Evolutionary conservation across 2,329 filamentous ascomycete species (phyloP).

Genomic region (Scedosporium aurantiacum): DNA sequence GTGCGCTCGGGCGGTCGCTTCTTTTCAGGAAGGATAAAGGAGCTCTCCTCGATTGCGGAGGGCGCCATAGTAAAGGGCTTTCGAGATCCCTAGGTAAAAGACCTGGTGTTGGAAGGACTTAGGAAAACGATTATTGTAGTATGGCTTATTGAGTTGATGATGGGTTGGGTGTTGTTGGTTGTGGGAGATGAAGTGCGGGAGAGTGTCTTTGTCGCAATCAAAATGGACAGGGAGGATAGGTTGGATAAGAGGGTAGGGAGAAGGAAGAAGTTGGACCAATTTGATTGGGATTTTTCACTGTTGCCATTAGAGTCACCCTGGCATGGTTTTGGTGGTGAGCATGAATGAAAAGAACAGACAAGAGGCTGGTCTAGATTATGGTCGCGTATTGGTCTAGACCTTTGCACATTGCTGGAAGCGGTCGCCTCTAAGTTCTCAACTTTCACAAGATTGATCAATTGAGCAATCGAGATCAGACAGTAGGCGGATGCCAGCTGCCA

Average conservation of each 20-base stretch:
- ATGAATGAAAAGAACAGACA: background rate
- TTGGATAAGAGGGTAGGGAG: background rate
- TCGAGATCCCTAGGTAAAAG: background rate
- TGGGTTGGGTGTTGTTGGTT: background rate
- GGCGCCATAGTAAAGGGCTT: slow-evolving; percentile 32
- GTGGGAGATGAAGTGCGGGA: too few relatives aligned
- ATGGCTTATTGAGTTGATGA: background rate
- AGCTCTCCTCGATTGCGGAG: slow-evolving; percentile 37
- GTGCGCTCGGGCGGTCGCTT: slow-evolving; percentile 29
- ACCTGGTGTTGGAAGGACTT: background rate
- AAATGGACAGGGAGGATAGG: background rate
- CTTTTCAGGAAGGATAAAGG: slow-evolving; percentile 23
- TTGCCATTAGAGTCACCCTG: background rate
- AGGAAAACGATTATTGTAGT: background rate
- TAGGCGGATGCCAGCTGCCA: too few relatives aligned
- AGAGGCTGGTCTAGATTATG: too few relatives aligned
- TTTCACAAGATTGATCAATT: too few relatives aligned
- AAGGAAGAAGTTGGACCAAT: background rate
- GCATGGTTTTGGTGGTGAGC: background rate
- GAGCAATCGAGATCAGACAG: too few relatives aligned
- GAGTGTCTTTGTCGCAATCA: too few relatives aligned
- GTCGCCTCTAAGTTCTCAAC: too few relatives aligned
- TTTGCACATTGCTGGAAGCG: too few relatives aligned
- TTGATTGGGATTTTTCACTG: background rate
- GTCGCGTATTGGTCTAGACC: too few relatives aligned